Conservation (phyloP, 164 flowering plant genomes). For the Kalanchoe fedtschenkoi region DNA sequence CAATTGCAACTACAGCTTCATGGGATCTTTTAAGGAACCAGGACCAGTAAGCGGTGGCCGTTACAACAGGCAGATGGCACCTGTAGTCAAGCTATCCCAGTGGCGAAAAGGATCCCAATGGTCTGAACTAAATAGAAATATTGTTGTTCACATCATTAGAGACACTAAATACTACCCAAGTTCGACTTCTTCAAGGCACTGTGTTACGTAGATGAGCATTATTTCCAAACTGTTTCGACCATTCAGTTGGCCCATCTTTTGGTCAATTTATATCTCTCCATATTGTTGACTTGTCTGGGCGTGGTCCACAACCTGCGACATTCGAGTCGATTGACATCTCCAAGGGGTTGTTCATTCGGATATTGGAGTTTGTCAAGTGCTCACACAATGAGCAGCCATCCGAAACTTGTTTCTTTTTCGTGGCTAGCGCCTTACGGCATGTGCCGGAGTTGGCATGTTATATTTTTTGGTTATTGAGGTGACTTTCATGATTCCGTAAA, state of each 20-base stretch:
- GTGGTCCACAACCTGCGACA: neutral
- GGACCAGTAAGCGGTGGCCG: neutral
- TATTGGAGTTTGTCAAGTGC: neutral
- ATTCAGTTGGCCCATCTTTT: neutral
- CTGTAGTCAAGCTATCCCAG: neutral
- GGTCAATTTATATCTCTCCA: neutral
- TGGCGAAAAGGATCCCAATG: neutral
- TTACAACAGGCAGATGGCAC: neutral
- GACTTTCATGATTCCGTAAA: no score
- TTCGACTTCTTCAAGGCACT: neutral
- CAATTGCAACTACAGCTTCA: neutral
- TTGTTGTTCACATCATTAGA: neutral
- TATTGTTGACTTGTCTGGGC: neutral
- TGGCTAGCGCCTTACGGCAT: neutral
- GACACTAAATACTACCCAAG: neutral
- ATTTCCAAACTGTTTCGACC: neutral
- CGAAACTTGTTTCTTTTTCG: neutral
- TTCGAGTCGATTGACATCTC: neutral
- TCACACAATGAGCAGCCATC: neutral
- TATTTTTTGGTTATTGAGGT: neutral
- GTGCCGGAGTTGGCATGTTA: neutral
- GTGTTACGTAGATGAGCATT: neutral
- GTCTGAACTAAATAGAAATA: neutral
- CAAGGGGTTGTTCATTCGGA: neutral
- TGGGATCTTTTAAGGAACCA: neutral